Percentiles rank a stretch among this genome's conserved stretches.
Evolutionary conservation across 306 rosid genomes (phyloP).

Genomic region (Albizia julibrissin): DNA sequence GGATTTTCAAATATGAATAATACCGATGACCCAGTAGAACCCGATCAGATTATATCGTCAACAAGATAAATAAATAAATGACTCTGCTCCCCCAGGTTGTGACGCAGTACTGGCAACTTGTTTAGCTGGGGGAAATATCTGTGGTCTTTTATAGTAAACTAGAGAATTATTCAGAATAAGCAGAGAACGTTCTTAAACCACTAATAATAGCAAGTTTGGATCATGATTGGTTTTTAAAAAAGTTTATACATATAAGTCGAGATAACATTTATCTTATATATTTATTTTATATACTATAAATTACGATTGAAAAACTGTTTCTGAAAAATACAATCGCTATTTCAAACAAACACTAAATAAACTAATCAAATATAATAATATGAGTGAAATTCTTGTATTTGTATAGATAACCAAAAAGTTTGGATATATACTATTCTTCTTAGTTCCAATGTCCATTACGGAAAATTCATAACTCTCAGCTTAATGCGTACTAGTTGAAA

Average conservation of each 20-base stretch:
- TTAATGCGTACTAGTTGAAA: neutral
- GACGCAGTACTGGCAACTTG: neutral
- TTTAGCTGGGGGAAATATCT: neutral
- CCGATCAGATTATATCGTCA: neutral
- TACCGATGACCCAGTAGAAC: neutral
- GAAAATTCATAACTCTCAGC: neutral
- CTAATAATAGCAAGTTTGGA: too few relatives aligned
- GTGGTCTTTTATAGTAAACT: too few relatives aligned
- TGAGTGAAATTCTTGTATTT: neutral
- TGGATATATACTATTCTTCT: neutral
- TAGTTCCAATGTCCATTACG: neutral
- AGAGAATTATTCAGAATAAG: too few relatives aligned
- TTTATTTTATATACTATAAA: too few relatives aligned
- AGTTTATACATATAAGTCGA: too few relatives aligned
- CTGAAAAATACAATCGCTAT: too few relatives aligned
- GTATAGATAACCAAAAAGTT: neutral
- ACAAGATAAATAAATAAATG: neutral
- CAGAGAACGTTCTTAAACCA: neutral
- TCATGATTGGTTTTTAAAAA: too few relatives aligned
- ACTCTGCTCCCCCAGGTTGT: neutral
- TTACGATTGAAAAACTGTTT: too few relatives aligned
- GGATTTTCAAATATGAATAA: neutral
- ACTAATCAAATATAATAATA: neutral
- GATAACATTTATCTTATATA: too few relatives aligned
- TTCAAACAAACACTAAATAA: too few relatives aligned